A percentile compares a stretch with the other conserved stretches of the same genome.
Evolutionary conservation across 345 rosid species (phyloP).

Genomic region (Populus simonii): DNA sequence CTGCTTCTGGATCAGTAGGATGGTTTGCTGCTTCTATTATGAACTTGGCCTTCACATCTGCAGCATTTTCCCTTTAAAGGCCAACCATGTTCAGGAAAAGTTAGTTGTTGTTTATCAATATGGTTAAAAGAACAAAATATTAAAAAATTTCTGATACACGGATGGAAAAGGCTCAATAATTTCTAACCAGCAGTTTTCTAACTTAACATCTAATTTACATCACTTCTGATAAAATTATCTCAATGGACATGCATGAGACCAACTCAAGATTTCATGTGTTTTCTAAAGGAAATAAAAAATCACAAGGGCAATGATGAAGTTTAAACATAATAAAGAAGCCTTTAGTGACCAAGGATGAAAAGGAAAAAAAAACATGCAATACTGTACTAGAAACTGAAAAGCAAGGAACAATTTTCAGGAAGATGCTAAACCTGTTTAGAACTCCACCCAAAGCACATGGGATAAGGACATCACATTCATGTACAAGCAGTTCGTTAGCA

Average conservation of each 20-base stretch:
- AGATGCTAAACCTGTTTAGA: conserved; percentile 58
- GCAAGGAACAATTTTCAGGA: not conserved
- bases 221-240: too few species aligned
- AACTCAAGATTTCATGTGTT: not conserved
- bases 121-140: not conserved
- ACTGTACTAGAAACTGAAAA: not conserved
- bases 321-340: not conserved
- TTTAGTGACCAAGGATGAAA: not conserved
- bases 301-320: not conserved
- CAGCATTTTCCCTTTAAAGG: conserved; percentile 78
- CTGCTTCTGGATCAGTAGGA: conserved; percentile 98
- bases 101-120: not conserved
- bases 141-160: not conserved
- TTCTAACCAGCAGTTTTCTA: not conserved
- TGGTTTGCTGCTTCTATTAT: conserved; percentile 96
- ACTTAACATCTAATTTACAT: not conserved
- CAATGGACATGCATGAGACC: too few species aligned
- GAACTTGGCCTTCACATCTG: conserved; percentile 89
- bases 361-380: not conserved
- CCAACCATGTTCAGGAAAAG: not conserved
- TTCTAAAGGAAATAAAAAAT: too few species aligned
- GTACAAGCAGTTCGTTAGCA: conserved; percentile 58
- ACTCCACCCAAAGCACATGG: conserved; percentile 98
- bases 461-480: conserved; percentile 97
- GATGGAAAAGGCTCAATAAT: not conserved